Evolutionary conservation across 176 grass and related monocot species (phyloP), one percentile per base, ranked within the genome.

Genomic region (Rhipidocladum racemiflorum): DNA sequence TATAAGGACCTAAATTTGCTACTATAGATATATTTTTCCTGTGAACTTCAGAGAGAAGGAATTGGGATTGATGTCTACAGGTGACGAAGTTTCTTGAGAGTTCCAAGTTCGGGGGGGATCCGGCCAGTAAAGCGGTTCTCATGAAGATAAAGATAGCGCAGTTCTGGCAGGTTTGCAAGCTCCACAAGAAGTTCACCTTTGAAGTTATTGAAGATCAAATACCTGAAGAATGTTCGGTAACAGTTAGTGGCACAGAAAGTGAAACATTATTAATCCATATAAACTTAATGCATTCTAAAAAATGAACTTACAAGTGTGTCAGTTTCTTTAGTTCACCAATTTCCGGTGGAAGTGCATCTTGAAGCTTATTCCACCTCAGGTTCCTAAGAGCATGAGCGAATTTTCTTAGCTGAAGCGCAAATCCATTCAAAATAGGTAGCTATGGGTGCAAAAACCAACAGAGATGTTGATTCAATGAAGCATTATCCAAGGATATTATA

Each of bases 301-400:
- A 44, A 57, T 20, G 21, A 84, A 87, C 85, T 91, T 89, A 95
- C 96, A 99, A 81, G 72, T 95, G 92, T 62, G 96, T 99, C 27
- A 95, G 59, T 88, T 80, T 93, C 83, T 99, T 95, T 36, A 99
- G 32, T 82, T 95, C 93, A 45, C 96, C 92, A 83, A 99, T 95
- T 88, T 95, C 96, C 28, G 93, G 88, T 1, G 96, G 92, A 78
- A 99, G 87, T 54, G 88, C 93, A 75, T 95, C 89, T 76, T 95
- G 96, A 88, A 99, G 90, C 83, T 99, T 99, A 88, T 99, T 99
- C 97, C 97, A 99, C 92, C 97, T 93, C 83, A 96, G 59, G 87
- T 96, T 99, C 91, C 97, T 99, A 88, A 63, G 28, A 82, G 51
- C 29, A 87, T 2, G 24, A 80, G n/a, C 0, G 11, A 10, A 70